A percentile compares a stretch with the other conserved stretches of the same genome.
Evolutionary conservation across 176 grass and related monocot genomes (phyloP).

Genomic region (Areca catechu): DNA sequence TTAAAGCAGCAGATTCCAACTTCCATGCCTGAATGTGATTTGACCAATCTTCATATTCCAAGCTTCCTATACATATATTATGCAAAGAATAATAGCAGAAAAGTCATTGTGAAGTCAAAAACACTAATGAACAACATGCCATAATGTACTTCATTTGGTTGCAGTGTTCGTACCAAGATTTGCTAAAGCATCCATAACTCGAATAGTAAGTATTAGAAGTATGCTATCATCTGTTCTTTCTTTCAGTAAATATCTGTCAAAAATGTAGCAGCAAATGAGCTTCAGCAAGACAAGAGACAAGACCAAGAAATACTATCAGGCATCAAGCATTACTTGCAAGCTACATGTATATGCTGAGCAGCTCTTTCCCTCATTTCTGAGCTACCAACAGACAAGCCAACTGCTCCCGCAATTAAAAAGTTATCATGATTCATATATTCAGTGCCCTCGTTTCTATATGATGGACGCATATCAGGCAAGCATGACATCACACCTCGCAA

Average conservation of each 20-base stretch:
- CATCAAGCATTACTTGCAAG: constrained; percentile 59
- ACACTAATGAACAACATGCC: constrained; percentile 6
- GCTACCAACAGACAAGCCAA: constrained; percentile 62
- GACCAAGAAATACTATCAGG: constrained; percentile 5
- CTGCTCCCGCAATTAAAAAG: constrained; percentile 67
- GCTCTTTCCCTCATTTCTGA: constrained; percentile 93
- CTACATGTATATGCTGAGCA: constrained; percentile 63
- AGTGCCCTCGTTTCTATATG: constrained; percentile 43
- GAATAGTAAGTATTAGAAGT: constrained; percentile 75
- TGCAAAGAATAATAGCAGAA: not conserved
- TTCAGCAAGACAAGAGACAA: constrained; percentile 10
- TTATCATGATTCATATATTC: constrained; percentile 35
- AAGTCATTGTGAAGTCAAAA: not conserved
- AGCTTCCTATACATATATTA: constrained; percentile 55
- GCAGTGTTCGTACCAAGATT: constrained; percentile 66
- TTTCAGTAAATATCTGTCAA: constrained; percentile 77
- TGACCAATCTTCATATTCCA: constrained; percentile 92
- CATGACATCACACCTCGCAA: constrained; percentile 96
- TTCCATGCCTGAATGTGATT: constrained; percentile 83
- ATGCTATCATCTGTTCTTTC: constrained; percentile 95
- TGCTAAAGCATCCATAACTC: constrained; percentile 82
- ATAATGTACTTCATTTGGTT: constrained; percentile 12
- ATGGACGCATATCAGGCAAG: constrained; percentile 82
- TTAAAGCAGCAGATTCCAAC: constrained; percentile 76
- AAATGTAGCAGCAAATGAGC: constrained; percentile 24